Conservation (phyloP, 1,139 yeast genomes). For the Blastobotrys buckinghamii region DNA sequence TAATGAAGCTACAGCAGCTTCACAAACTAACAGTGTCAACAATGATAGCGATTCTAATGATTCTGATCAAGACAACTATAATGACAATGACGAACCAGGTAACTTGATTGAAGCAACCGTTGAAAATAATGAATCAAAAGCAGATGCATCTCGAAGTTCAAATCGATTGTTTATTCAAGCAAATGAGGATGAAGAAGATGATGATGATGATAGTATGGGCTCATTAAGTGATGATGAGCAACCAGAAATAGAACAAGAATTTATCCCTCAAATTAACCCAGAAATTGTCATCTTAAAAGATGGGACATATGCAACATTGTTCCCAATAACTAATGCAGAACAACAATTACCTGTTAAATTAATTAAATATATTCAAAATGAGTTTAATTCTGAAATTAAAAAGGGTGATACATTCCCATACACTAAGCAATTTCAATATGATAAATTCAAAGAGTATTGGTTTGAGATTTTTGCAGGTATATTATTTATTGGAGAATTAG, state of each 20-base stretch:
- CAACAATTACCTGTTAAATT: constrained; percentile 64
- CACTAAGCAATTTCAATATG: constrained; percentile 66
- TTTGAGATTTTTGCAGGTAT: constrained; percentile 75
- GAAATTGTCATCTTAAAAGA: constrained; percentile 72
- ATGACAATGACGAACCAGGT: too few species aligned
- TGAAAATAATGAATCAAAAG: background rate
- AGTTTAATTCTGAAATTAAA: constrained; percentile 86
- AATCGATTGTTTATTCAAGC: background rate
- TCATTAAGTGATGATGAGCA: background rate
- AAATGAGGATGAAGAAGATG: background rate
- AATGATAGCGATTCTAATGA: too few species aligned
- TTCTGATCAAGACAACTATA: too few species aligned
- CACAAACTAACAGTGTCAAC: too few species aligned
- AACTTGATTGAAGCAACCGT: background rate
- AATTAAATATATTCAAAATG: constrained; percentile 77
- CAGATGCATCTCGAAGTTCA: too few species aligned
- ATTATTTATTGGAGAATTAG: constrained; percentile 62
- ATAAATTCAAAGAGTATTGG: constrained; percentile 78
- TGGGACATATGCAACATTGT: constrained; percentile 87
- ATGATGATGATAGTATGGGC: background rate
- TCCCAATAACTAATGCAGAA: constrained; percentile 64
- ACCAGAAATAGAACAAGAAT: background rate
- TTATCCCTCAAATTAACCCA: constrained; percentile 16
- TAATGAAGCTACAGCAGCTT: too few species aligned
- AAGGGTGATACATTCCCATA: constrained; percentile 85